Evolutionary conservation across 305 asterid genomes (phyloP), one percentile per base, ranked within the genome.

Genomic region (Galium porrigens): DNA sequence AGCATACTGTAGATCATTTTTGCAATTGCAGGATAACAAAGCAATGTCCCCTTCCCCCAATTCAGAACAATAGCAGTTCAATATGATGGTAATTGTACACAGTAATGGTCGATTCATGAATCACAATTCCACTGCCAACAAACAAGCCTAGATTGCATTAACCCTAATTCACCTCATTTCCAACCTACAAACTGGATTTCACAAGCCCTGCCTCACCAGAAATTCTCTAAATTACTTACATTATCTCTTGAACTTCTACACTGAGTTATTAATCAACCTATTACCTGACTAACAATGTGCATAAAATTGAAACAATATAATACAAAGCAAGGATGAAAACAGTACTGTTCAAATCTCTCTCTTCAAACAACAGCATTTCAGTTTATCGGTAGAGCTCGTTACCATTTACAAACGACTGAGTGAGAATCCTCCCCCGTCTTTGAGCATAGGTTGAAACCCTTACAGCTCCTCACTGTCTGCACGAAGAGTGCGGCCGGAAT

Each of bases 381-480:
- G 58, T 2, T 17, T 0, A 33, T 44, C 37, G 20, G 33, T 27
- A 12, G 20, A 65, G 49, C 32, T 15, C 46, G 14, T 20, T 65
- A 71, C 75, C 75, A 71, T 71, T 63, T 57, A 56, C 37, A 33
- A 32, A 44, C 4, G 61, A 52, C 51, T 52, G 55, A 18, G 53
- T 58, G 33, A 6, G 39, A 25, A 65, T 58, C 58, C 36, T 48
- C 52, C 66, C 32, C 70, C 33, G 60, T 15, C 33, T 3, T 18
- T 42, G 11, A 27, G 51, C 70, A 58, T 65, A 48, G 4, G 22
- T 34, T 1, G 29, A 59, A 58, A 34, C 46, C 59, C 29, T 14
- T 32, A 10, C 57, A 18, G 57, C 67, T 53, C 64, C 18, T 33
- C 33, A 29, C 11, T 5, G 22, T 29, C 59, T 51, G 32, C 42